Evolutionary conservation across 2,329 filamentous ascomycete species (phyloP).

Genomic region (Paraphaeosphaeria minitans): DNA sequence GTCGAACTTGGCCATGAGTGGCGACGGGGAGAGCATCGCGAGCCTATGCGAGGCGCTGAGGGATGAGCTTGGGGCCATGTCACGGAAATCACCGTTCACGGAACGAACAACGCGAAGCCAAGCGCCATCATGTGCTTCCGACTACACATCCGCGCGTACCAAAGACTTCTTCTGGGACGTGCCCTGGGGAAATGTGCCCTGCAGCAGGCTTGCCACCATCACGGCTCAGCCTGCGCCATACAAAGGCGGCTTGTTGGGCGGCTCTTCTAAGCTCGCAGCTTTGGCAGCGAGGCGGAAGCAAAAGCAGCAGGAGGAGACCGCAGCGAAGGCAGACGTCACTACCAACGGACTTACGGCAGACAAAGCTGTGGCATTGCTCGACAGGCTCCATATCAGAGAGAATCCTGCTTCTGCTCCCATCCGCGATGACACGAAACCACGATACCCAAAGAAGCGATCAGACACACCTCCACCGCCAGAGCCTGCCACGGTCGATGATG

Average conservation of each 20-base stretch:
- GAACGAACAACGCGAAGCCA: not conserved
- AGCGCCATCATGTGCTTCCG: not conserved
- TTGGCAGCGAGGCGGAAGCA: constrained; percentile 85
- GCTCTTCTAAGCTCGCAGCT: constrained; percentile 84
- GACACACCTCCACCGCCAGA: constrained; percentile 37
- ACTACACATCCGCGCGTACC: constrained; percentile 10
- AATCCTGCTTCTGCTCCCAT: not conserved
- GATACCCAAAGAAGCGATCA: constrained; percentile 30
- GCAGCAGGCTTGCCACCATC: constrained; percentile 65
- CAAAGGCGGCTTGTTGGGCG: constrained; percentile 76
- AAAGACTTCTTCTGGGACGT: constrained; percentile 76
- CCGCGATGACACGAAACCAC: constrained; percentile 1
- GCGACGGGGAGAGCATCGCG: not conserved
- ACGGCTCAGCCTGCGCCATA: constrained; percentile 66
- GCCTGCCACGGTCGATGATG: constrained; percentile 22
- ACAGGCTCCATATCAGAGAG: constrained; percentile 46
- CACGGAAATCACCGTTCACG: not conserved
- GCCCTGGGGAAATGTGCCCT: constrained; percentile 80
- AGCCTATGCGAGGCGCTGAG: not conserved
- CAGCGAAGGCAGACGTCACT: constrained; percentile 13
- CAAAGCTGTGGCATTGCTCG: constrained; percentile 50
- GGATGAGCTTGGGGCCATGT: not conserved
- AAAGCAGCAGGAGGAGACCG: constrained; percentile 67
- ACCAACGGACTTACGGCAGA: constrained; percentile 29
- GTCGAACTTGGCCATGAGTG: not conserved